Base-by-base conservation (phyloP, 768 basidiomycete species). In the Albatrellus ellisii region DNA sequence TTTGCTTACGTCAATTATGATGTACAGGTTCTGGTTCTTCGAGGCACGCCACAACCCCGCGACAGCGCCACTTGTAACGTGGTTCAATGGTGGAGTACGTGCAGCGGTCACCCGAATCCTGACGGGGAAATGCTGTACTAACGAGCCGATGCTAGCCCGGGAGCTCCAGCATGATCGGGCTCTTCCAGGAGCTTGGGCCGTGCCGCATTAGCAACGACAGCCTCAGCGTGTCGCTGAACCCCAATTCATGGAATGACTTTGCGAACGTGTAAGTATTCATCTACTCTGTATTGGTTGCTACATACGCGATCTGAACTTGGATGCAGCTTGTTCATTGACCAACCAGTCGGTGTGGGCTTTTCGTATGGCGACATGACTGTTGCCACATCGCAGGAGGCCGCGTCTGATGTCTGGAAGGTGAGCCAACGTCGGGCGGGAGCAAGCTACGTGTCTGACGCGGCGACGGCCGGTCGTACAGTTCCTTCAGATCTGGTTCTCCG, bases 131-230 rank as follows among this genome's bases (percentile, higher is more conserved):
- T 17, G 10, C 33, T 34, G 32, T 26, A 17, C 26, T 42, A 7
- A 20, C 12, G 2, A 6, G 10, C 25, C 11, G 22, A 11, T 5
- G 22, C 12, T 36, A 64, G 59, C 65, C 63, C 8, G 65, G 64
- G 34, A 59, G 56, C 43, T 65, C 64, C 10, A 61, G 61, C 41
- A 62, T 62, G 62, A 83, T 86, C 1, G 92, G 92, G 8, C 72
- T 95, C 18, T 66, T 98, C 12, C 88, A 94, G 51, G 91, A 97
- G 56, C 77, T 94, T 17, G 94, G 94, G 0, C 91, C 94, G 0
- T 97, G 94, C 61, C 62, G 61, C 24, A 68, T 97, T 46, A 62
- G 70, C 14, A 62, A 87, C 32, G 66, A 77, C 1, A 88, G 89
- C 26, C 62, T 58, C 2, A 55, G 61, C 22, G 70, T 77, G 21